Base-by-base conservation (phyloP, 73 alveolate species). In the Paramecium octaurelia region DNA sequence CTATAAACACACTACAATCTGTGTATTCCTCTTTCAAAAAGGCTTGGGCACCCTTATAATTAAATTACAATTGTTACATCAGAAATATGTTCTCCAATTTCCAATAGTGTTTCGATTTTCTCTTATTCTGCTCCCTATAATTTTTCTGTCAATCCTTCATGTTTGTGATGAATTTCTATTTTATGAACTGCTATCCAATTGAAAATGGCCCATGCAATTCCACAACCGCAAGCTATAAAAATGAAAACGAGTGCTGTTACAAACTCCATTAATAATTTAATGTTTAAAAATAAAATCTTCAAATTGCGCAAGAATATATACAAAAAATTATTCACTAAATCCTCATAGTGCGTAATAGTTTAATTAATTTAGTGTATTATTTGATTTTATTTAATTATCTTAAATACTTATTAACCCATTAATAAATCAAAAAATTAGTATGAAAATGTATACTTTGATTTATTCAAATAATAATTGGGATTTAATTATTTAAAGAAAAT, bases 11-110 rank as follows among this genome's bases (percentile, higher is more conserved):
- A 70, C 93, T 23, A 42, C 96, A 60, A 93, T 80, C 93, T 76
- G 44, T 73, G 92, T 95, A 96, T 92, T 96, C 99, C 57, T 92
- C 91, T 70, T 58, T 70, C 42, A 96, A 93, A 94, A 96, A 96
- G 85, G 99, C 95, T 80, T 54, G 50, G 58, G 99, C 99, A 58
- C 99, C 99, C 94, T 95, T 40, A 24, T 58, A 8, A 73, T 29
- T 21, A 31, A 14, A 80, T 44, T 23, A 18, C 20, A 3, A 36
- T 75, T 12, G 18, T 20, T 80, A 80, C 91, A 5, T 88, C 94
- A 21, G 86, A 70, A 69, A 88, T 88, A 48, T 88, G 71, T 88
- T 43, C 20, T 14, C 94, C 94, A 21, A 88, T 88, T 23, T 35
- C 70, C 18, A 88, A 58, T 2, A 88, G 57, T 23, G 46, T 64